Evolutionary conservation across 805 yeast species (phyloP), one percentile per base, ranked within the genome.

Genomic region (Saccharomycopsis fermentans): DNA sequence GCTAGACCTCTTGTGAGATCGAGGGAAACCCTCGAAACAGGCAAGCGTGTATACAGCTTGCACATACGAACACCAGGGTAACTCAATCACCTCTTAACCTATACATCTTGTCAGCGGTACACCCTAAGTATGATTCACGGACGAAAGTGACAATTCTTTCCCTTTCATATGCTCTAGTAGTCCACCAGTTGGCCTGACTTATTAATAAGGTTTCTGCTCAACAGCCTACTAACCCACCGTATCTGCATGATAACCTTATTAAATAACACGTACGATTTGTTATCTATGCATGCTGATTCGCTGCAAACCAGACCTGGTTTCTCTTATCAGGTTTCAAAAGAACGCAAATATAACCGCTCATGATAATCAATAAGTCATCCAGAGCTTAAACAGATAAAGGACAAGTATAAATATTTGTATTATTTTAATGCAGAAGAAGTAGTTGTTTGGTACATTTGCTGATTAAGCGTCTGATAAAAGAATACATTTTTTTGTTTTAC

Each of bases 211-310:
- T 32, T 32, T 32, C 32, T 8, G 8, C 12, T 32, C 12, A 2
- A 32, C 9, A 32, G 21, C n/a, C n/a, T 37, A 16, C 43, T 37
- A 6, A 9, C 6, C n/a, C 17, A 19, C 8, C 21, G 16, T 16
- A 40, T 19, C 50, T 43, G 50, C 50, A 43, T 37, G 12, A 32
- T 32, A 37, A 21, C n/a, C 50, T 11, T 21, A 43, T 3, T 21
- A 9, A 24, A 43, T 43, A 43, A 43, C 50, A 43, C 50, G 50
- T 43, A 43, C 26, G 50, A 43, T 43, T 43, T 43, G 50, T 43
- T 43, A 43, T 43, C 50, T 43, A 43, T 11, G 50, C 50, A 43
- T 43, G 29, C 50, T 43, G n/a, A 43, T 43, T 43, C 50, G 50
- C 29, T 43, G 9, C 50, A 43, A 24, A 43, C 12, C 24, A 8